Percentiles rank a stretch among this genome's conserved stretches.
phyloP scores from a whole-genome alignment of 257 asterid species.

The Solanum neorickii region DNA sequence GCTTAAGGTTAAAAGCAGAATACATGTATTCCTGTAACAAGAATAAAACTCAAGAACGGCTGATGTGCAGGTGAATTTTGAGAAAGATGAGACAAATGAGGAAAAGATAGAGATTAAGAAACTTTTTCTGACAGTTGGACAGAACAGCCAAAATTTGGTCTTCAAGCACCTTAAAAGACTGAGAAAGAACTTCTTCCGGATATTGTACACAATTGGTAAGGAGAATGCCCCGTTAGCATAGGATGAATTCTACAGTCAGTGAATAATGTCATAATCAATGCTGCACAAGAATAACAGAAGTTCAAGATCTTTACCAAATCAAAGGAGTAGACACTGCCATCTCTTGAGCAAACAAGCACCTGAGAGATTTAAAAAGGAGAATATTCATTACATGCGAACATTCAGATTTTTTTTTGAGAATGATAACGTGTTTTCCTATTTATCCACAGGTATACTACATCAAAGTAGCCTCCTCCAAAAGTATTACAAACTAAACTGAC shows the following conservation, averaged over 20 bases:
- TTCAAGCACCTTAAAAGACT: neutral
- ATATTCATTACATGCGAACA: neutral
- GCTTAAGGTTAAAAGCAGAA: neutral
- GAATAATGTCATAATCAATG: neutral
- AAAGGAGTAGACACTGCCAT: conserved; percentile 72
- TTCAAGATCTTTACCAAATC: conserved; percentile 37
- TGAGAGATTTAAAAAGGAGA: conserved; percentile 14
- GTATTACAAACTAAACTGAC: no score
- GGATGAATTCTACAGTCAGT: neutral
- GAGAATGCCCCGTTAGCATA: neutral
- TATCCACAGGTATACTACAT: no score
- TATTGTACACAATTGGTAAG: neutral
- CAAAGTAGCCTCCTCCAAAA: no score
- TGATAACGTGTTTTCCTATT: no score
- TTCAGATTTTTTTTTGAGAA: neutral
- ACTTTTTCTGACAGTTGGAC: neutral
- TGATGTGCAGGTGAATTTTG: neutral
- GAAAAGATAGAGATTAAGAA: neutral
- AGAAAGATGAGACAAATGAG: neutral
- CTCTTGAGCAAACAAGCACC: conserved; percentile 83
- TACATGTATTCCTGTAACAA: neutral
- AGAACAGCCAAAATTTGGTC: neutral
- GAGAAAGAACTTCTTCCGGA: neutral
- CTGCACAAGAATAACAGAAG: neutral
- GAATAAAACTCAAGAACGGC: neutral